phyloP scores from a whole-genome alignment of 2,329 filamentous ascomycete species.

The Aspergillus sp. region DNA sequence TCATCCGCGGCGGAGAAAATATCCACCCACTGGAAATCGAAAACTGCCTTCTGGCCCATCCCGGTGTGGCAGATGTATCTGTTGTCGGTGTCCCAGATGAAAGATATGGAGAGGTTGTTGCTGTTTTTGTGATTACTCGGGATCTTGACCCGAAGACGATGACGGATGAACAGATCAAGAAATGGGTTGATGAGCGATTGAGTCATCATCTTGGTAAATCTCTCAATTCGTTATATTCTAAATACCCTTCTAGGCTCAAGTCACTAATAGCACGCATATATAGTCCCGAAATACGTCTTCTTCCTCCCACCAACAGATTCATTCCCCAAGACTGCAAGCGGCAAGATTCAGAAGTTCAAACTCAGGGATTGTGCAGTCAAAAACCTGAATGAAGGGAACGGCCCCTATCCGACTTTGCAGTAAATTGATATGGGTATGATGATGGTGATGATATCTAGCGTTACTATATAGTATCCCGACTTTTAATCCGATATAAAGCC shows the following conservation, averaged over 20 bases:
- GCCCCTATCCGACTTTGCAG: too few species aligned
- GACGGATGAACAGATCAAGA: constrained; percentile 53
- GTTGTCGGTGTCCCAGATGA: constrained; percentile 81
- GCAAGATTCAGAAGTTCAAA: constrained; percentile 95
- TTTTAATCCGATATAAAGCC: too few species aligned
- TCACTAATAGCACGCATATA: too few species aligned
- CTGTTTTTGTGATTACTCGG: constrained; percentile 68
- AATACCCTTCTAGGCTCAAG: too few species aligned
- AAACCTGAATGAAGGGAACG: constrained; percentile 34
- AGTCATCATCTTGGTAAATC: constrained; percentile 63
- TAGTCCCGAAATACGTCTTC: constrained; percentile 83
- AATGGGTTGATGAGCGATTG: constrained; percentile 68
- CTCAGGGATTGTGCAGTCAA: constrained; percentile 62
- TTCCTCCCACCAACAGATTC: constrained; percentile 57
- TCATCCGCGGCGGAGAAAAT: constrained; percentile 93
- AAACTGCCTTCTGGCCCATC: constrained; percentile 73
- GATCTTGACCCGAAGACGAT: constrained; percentile 34
- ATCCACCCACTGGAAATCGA: constrained; percentile 93
- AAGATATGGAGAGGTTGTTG: constrained; percentile 80
- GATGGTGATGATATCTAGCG: too few species aligned
- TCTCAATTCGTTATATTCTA: neutral
- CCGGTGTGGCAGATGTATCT: constrained; percentile 67
- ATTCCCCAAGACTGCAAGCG: constrained; percentile 93
- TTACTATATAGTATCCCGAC: too few species aligned
- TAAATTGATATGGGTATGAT: too few species aligned